Percentiles rank a stretch among this genome's conserved stretches.
Conservation (phyloP, 2,329 filamentous ascomycete genomes). For the Diplodia seriata region DNA sequence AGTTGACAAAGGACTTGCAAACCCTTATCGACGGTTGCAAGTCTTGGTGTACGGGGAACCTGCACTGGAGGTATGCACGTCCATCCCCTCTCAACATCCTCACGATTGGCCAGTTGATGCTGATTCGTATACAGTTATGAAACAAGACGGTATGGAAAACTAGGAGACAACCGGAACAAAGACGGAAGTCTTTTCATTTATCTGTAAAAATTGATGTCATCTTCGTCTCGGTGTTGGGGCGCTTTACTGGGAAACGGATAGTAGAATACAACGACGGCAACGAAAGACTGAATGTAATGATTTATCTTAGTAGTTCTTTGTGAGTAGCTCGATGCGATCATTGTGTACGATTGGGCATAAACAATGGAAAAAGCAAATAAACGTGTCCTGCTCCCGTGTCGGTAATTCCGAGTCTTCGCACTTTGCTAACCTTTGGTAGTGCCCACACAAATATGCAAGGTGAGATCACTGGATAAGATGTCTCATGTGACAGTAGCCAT, state of each 20-base stretch:
- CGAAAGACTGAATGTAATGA: background rate
- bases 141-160: background rate
- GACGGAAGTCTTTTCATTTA: background rate
- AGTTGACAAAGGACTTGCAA: background rate
- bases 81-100: background rate
- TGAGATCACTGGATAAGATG: background rate
- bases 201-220: background rate
- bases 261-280: background rate
- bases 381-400: background rate
- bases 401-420: background rate
- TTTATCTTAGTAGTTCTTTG: background rate
- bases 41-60: conserved; percentile 5
- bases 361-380: background rate
- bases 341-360: too few relatives aligned
- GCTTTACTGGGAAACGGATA: background rate
- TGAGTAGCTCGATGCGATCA: background rate
- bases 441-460: background rate
- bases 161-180: background rate
- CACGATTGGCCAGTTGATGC: background rate
- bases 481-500: background rate
- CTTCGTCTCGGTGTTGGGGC: background rate
- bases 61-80: conserved; percentile 10
- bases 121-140: background rate
- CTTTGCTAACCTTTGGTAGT: background rate
- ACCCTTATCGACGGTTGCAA: background rate